These are phyloP conservation scores for Amanita polypyramis DNA, from an alignment of 768 basidiomycete genomes.

Conservation along the genomic window DNA sequence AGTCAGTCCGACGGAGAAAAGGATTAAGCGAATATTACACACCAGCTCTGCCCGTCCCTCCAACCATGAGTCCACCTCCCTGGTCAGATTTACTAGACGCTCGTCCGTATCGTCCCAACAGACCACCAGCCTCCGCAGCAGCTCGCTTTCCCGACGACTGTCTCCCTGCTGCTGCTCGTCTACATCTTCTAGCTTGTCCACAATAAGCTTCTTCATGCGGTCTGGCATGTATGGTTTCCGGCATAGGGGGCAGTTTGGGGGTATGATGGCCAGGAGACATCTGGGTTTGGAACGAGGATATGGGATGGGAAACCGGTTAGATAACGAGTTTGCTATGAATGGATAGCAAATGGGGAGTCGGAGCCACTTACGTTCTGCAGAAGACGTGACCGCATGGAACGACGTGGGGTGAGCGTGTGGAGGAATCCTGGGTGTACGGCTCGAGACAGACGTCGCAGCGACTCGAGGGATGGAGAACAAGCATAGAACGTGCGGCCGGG, in stretches of 20 bases:
- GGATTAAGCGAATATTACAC: slow-evolving; percentile 13
- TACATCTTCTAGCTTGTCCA: slow-evolving; percentile 35
- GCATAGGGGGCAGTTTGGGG: slow-evolving; percentile 55
- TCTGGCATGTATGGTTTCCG: slow-evolving; percentile 48
- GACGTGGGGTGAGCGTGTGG: slow-evolving; percentile 47
- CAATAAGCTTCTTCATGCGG: slow-evolving; percentile 56
- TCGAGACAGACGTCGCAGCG: slow-evolving; percentile 72
- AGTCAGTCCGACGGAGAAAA: not conserved
- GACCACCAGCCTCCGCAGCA: slow-evolving; percentile 25
- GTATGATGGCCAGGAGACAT: slow-evolving; percentile 41
- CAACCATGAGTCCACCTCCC: slow-evolving; percentile 46
- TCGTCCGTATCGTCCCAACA: slow-evolving; percentile 30
- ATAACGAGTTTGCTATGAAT: slow-evolving; percentile 3
- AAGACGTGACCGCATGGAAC: slow-evolving; percentile 75
- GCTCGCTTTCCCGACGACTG: slow-evolving; percentile 20
- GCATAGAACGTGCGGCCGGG: slow-evolving; percentile 17
- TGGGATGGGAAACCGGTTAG: not conserved
- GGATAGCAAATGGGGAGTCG: slow-evolving; percentile 5
- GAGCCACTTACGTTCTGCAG: slow-evolving; percentile 44
- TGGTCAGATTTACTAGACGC: slow-evolving; percentile 25
- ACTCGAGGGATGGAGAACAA: slow-evolving; percentile 61
- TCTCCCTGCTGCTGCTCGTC: slow-evolving; percentile 15
- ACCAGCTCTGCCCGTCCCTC: slow-evolving; percentile 28
- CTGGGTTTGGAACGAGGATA: slow-evolving; percentile 19
- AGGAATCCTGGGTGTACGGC: slow-evolving; percentile 41